Evolutionary conservation across 805 yeast genomes (phyloP), one percentile per base, ranked within the genome.

Genomic region (Candida dajiaensis): DNA sequence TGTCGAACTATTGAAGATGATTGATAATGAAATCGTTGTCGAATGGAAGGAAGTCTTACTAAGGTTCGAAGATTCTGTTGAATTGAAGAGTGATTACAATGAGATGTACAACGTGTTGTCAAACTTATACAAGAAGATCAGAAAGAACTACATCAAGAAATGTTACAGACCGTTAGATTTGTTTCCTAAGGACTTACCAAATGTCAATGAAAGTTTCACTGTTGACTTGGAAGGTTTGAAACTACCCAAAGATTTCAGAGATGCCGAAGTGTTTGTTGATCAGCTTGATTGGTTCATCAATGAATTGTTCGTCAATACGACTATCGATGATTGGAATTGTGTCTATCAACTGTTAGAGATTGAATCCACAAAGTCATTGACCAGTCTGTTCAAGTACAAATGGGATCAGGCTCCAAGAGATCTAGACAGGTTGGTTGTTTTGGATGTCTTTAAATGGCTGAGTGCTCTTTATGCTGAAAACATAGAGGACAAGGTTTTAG

Each of bases 291-390:
- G 71, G 16, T 68, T 87, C 7, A 73, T 86, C 23, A 69, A 76
- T 2, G 74, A 76, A 4, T 70, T 83, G 28, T 81, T 83, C 59
- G 69, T 67, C 23, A 74, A 78, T 11, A 74, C 84, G 29, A 73
- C 79, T 12, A 63, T 80, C 12, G 77, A 76, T 49, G 95, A 90
- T 55, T 92, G 97, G 97, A 70, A 88, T 43, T 74, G 76, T 46
- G 77, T 83, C 4, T 85, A 78, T 61, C 92, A 88, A 57, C 66
- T 82, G 1, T 65, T 92, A 40, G 97, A 90, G 60, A 68, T 77
- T 28, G 83, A 84, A 49, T 77, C 83, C 22, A 77, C 78, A 20
- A 80, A 75, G 41, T 73, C 81, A 0, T 61, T 76, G 29, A 66
- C 77, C 11, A 75, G 83, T 9, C 67, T 89, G 47, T 82, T 85